A percentile compares a stretch with the other conserved stretches of the same genome.
These are phyloP conservation scores for Neoarthrinium moseri DNA, from an alignment of 2,329 filamentous ascomycete species.

Conservation along the genomic window DNA sequence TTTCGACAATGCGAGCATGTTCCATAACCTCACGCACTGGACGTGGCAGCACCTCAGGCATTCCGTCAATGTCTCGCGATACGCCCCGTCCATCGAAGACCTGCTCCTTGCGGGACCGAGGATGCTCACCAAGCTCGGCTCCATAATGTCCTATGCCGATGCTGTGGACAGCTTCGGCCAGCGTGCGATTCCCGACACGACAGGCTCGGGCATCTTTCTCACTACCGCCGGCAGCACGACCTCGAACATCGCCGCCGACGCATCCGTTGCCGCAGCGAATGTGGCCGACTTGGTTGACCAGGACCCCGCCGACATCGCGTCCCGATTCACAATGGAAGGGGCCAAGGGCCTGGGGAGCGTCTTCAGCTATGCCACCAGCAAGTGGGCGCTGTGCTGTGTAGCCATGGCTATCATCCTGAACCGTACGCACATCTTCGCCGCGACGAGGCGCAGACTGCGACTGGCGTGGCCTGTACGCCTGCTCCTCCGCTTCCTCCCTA, in stretches of 20 bases:
- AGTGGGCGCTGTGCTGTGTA: conserved; percentile 88
- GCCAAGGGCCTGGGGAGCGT: conserved; percentile 76
- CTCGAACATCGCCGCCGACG: conserved; percentile 36
- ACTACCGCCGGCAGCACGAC: conserved; percentile 49
- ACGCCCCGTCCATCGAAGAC: conserved; percentile 65
- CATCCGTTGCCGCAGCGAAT: conserved; percentile 31
- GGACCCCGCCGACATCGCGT: conserved; percentile 38
- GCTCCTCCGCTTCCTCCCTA: conserved; percentile 67
- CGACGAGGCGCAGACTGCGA: conserved; percentile 76
- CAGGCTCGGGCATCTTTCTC: conserved; percentile 31
- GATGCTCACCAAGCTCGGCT: conserved; percentile 61
- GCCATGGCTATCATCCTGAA: conserved; percentile 85
- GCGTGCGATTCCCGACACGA: conserved; percentile 36
- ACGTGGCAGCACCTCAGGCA: conserved; percentile 40
- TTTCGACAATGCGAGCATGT: conserved; percentile 42
- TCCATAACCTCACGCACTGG: conserved; percentile 57
- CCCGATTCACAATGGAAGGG: conserved; percentile 56
- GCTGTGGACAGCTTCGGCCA: conserved; percentile 60
- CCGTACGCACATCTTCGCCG: conserved; percentile 89
- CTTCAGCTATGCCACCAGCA: conserved; percentile 86
- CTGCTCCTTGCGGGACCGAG: conserved; percentile 68
- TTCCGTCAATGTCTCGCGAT: conserved; percentile 55
- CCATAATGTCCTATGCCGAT: conserved; percentile 60
- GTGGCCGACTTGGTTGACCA: conserved; percentile 43
- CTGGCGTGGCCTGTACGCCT: conserved; percentile 73